Conservation (phyloP, 306 rosid genomes). For the Delonix regia region DNA sequence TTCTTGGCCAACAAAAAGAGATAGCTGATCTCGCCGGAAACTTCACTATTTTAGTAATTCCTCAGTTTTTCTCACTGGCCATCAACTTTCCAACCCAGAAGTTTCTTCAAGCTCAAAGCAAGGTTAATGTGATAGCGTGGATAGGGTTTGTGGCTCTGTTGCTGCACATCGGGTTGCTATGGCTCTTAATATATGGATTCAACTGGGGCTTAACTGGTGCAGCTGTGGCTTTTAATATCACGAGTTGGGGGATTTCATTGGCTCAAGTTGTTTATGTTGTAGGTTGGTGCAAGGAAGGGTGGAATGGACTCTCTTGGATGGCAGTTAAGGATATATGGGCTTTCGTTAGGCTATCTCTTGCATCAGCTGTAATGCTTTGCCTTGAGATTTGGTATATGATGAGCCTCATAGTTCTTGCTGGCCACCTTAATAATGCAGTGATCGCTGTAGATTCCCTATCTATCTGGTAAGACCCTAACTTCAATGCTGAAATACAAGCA, state of each 20-base stretch:
- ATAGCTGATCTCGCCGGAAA: conserved; percentile 75
- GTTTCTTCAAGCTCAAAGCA: conserved; percentile 89
- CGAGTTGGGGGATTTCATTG: conserved; percentile 65
- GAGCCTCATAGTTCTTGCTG: conserved; percentile 74
- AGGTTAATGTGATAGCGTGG: conserved; percentile 69
- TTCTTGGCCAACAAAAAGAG: conserved; percentile 74
- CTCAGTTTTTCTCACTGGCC: conserved; percentile 70
- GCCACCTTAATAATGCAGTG: conserved; percentile 75
- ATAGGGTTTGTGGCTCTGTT: conserved; percentile 63
- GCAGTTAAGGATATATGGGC: conserved; percentile 87
- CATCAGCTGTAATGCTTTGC: conserved; percentile 95
- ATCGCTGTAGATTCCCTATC: conserved; percentile 79
- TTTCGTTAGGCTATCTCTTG: conserved; percentile 80
- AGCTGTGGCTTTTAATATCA: conserved; percentile 69
- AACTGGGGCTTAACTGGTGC: conserved; percentile 69
- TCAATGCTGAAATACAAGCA: neutral
- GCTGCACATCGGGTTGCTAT: conserved; percentile 60
- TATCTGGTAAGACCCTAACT: conserved; percentile 65
- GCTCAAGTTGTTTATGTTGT: conserved; percentile 72
- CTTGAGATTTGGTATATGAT: conserved; percentile 89
- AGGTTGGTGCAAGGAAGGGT: conserved; percentile 83
- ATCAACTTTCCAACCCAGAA: conserved; percentile 80
- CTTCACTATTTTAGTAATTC: conserved; percentile 59
- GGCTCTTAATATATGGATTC: conserved; percentile 61
- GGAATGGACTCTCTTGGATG: conserved; percentile 73